Evolutionary conservation across 2,329 filamentous ascomycete genomes (phyloP).

Genomic region (Fusarium ambrosium): DNA sequence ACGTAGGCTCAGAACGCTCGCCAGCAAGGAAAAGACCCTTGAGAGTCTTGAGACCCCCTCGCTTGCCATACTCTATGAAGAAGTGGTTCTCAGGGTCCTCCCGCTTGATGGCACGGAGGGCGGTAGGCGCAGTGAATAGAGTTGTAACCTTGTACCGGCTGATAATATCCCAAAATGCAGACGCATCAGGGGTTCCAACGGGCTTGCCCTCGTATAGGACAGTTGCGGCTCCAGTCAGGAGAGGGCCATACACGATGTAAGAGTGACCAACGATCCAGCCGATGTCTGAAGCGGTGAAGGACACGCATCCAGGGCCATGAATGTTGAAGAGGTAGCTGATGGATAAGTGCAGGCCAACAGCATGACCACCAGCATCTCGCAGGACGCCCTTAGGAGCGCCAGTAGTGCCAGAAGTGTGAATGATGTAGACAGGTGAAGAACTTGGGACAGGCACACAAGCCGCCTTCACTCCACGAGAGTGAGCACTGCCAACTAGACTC

Average conservation of each 20-base stretch:
- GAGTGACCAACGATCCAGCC: constrained; percentile 81
- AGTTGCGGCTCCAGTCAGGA: constrained; percentile 87
- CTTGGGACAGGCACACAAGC: constrained; percentile 83
- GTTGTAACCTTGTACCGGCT: constrained; percentile 88
- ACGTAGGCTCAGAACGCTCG: constrained; percentile 88
- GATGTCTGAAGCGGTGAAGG: constrained; percentile 83
- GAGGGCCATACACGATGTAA: constrained; percentile 90
- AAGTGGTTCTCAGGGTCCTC: constrained; percentile 83
- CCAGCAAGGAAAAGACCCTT: constrained; percentile 87
- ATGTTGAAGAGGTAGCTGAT: constrained; percentile 88
- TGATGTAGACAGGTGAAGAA: constrained; percentile 87
- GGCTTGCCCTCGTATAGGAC: constrained; percentile 96
- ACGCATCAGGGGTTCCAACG: constrained; percentile 87
- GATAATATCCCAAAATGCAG: constrained; percentile 88
- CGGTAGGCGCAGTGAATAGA: constrained; percentile 89
- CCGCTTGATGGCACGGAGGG: constrained; percentile 86
- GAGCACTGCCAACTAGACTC: constrained; percentile 78
- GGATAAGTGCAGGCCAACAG: constrained; percentile 85
- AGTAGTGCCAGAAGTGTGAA: constrained; percentile 89
- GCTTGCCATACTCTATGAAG: constrained; percentile 73
- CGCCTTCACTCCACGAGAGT: constrained; percentile 75
- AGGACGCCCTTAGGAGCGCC: constrained; percentile 87
- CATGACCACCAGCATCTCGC: constrained; percentile 86
- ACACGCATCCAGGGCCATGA: constrained; percentile 84
- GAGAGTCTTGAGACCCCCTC: constrained; percentile 79